A percentile compares a stretch with the other conserved stretches of the same genome.
Evolutionary conservation across 2,329 filamentous ascomycete genomes (phyloP).

Genomic region (Arachnomyces sp.): DNA sequence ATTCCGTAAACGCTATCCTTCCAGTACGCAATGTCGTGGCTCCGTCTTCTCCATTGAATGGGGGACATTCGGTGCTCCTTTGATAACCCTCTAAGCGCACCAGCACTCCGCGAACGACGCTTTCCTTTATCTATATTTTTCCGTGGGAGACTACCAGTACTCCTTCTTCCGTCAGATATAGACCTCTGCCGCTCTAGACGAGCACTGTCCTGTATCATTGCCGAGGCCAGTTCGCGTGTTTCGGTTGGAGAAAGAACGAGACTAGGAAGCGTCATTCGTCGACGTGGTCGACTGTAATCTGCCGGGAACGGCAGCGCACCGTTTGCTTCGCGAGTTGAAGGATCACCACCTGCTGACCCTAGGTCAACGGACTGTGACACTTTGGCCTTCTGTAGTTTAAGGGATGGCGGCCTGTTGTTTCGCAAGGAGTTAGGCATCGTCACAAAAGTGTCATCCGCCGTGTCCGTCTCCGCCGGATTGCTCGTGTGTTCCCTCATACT

Average conservation of each 20-base stretch:
- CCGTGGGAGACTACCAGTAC: constrained; percentile 14
- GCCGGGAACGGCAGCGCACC: constrained; percentile 2
- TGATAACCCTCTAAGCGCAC: constrained; percentile 29
- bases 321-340: neutral
- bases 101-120: constrained; percentile 39
- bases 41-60: constrained; percentile 35
- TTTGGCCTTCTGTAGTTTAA: neutral
- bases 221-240: constrained; percentile 18
- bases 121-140: constrained; percentile 24
- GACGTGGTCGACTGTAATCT: constrained; percentile 15
- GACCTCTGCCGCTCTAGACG: neutral
- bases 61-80: constrained; percentile 31
- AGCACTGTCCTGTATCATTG: constrained; percentile 10
- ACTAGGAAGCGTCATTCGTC: constrained; percentile 39
- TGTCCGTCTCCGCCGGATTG: constrained; percentile 10
- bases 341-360: neutral
- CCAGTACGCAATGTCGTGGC: constrained; percentile 33
- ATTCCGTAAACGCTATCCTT: constrained; percentile 25
- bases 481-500: neutral
- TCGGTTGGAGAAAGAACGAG: constrained; percentile 37
- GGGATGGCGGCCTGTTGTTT: constrained; percentile 5
- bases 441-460: constrained; percentile 15
- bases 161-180: neutral
- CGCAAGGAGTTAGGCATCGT: constrained; percentile 19
- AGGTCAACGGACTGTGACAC: constrained; percentile 1